Base-by-base conservation (phyloP, 257 asterid species). In the Echites panduratus region DNA sequence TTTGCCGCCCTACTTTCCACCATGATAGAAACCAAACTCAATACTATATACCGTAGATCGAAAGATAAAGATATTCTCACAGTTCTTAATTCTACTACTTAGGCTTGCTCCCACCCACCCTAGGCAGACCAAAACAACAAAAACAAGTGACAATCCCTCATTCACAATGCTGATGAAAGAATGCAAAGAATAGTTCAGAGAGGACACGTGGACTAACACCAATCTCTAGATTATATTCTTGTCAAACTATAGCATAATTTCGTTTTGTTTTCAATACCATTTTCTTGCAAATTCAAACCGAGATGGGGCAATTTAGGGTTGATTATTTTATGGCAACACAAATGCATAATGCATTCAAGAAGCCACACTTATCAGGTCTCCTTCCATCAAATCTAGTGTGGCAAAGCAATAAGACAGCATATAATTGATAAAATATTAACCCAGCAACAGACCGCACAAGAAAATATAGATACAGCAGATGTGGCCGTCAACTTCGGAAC, bases 51-150 rank as follows among this genome's bases (percentile, higher is more conserved):
- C 59, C 26, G 7, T 0, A 26, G 24, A 26, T 53, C 6, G 59
- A 7, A 53, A 53, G 26, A 53, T 53, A 24, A 58, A 26, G 40
- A 58, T 58, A 26, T 10, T 58, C 64, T 10, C 40, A 26, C 20
- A 58, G 4, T 64, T 58, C 65, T 58, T 58, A 48, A 56, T 56
- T 56, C 40, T 63, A 70, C 27, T 66, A 54, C 11, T 52, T 38
- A 70, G 14, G 17, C n/a, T 38, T 13, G 10, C 45, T 53, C 26
- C 59, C 59, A 53, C 27, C 49, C 49, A 53, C 13, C 12, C 24
- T 9, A 0, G 59, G 27, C 27, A 7, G 26, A 26, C 26, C 12
- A 1, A 53, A 53, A 53, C 58, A 53, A 53, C 27, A 7, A 20
- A 53, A 53, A 53, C 27, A 53, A 53, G 9, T 53, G 6, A 53